These are phyloP conservation scores for Sordaria brevicollis DNA, from an alignment of 495 filamentous ascomycete species.

Conservation along the genomic window DNA sequence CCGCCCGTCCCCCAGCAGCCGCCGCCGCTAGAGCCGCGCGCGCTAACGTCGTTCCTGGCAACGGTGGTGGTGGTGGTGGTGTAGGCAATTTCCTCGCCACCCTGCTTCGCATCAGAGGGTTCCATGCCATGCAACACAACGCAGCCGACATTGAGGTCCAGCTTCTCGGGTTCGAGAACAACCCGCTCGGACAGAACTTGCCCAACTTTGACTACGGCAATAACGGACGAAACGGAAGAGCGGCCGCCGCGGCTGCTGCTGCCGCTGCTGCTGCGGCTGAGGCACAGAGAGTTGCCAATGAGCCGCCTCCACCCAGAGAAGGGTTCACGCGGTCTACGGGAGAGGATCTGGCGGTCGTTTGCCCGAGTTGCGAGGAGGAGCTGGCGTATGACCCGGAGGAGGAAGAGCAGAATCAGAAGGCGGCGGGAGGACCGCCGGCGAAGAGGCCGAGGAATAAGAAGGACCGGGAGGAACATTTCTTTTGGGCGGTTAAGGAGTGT, in stretches of 20 bases:
- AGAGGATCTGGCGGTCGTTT: conserved; percentile 30
- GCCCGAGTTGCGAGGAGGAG: conserved; percentile 36
- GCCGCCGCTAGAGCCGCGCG: not conserved
- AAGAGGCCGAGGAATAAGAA: conserved; percentile 31
- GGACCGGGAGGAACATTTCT: conserved; percentile 36
- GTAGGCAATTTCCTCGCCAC: not conserved
- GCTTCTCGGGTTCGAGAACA: conserved; percentile 8
- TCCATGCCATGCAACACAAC: too few relatives aligned
- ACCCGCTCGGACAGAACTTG: conserved; percentile 18
- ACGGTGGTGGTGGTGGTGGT: not conserved
- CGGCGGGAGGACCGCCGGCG: conserved; percentile 9
- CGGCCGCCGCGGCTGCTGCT: not conserved
- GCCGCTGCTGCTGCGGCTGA: not conserved
- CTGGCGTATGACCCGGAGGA: conserved; percentile 33
- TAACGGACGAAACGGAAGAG: conserved; percentile 12
- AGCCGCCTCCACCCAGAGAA: conserved; percentile 21
- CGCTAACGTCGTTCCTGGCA: too few relatives aligned
- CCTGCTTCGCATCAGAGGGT: too few relatives aligned
- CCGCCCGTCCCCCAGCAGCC: not conserved
- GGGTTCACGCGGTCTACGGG: conserved; percentile 35
- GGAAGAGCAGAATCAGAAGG: not conserved
- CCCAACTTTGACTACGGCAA: conserved; percentile 21
- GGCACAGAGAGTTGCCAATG: conserved; percentile 18
- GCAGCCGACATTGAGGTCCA: conserved; percentile 13
- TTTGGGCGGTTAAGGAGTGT: conserved; percentile 40